Base-by-base conservation (phyloP, 306 rosid genomes). In the Glycine tomentella region DNA sequence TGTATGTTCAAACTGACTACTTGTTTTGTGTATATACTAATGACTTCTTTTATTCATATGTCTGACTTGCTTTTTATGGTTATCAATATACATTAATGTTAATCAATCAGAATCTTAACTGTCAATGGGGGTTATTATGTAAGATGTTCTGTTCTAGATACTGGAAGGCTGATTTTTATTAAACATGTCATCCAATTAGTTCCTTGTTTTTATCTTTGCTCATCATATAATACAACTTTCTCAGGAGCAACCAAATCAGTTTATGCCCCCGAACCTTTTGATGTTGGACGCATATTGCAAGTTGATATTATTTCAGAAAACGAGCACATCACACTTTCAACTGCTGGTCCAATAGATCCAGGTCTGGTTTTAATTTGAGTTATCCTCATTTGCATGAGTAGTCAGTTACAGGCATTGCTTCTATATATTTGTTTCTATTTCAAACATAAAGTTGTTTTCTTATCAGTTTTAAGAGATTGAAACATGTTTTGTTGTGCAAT, bases 221-320 rank as follows among this genome's bases (percentile, higher is more conserved):
- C 36, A 69, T 86, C 57, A 34, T 81, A 67, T 80, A 38, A 57
- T 69, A 78, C 59, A 45, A 71, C 65, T 84, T 25, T 25, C 53
- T 45, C 88, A 95, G 99, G 99, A 80, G 99, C 99, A 72, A 95
- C 97, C 80, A 95, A 91, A 87, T 72, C 89, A 65, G 86, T 91
- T 72, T 95, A 93, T 81, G 98, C 99, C 40, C 98, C 98, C 0
- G 99, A 95, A 87, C 99, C 99, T 70, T 95, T 93, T 65, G 99
- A 95, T 40, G 97, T 93, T 56, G 98, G 98, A 69, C 85, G 93
- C 50, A 75, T 84, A 75, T 89, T 95, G 88, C 94, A 90, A 86
- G 97, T 84, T 79, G 91, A 89, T 53, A 76, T 95, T 75, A 45
- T 82, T 75, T 87, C 82, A 33, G 92, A 86, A 50, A 90, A 82